phyloP scores from a whole-genome alignment of 768 basidiomycete genomes.

The Artomyces pyxidatus region DNA sequence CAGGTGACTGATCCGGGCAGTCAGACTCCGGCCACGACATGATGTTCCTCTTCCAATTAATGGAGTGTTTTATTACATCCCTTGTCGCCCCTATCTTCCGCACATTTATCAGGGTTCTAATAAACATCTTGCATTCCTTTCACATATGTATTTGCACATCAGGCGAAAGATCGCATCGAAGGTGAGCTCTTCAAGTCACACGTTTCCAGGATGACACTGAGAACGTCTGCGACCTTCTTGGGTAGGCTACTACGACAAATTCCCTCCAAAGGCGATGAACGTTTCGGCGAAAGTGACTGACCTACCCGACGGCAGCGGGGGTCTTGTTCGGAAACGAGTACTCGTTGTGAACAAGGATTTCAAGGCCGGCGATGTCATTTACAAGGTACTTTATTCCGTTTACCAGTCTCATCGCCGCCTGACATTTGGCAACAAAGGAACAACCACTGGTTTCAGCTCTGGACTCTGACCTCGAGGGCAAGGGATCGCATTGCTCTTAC shows the following conservation, averaged over 20 bases:
- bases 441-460: conserved; percentile 62
- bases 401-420: background rate
- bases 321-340: conserved; percentile 32
- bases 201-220: conserved; percentile 15
- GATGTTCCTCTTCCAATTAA: too few relatives aligned
- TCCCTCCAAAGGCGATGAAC: conserved; percentile 68
- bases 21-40: conserved; percentile 36
- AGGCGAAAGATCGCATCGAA: conserved; percentile 66
- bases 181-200: conserved; percentile 45
- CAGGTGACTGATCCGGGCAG: conserved; percentile 70
- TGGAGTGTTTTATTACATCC: conserved; percentile 1
- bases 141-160: conserved; percentile 15
- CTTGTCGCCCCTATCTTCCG: conserved; percentile 19
- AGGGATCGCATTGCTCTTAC: conserved; percentile 63
- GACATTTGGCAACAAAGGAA: conserved; percentile 51
- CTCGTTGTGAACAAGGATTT: conserved; percentile 63
- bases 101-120: conserved; percentile 37
- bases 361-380: conserved; percentile 64
- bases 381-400: conserved; percentile 41
- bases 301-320: conserved; percentile 19
- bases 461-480: conserved; percentile 61
- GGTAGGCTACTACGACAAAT: conserved; percentile 67
- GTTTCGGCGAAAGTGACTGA: conserved; percentile 46
- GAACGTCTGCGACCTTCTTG: conserved; percentile 17
- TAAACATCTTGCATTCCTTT: conserved; percentile 39